phyloP scores from a whole-genome alignment of 1,284 basidiomycete genomes.

The Hymenochaete sp. region DNA sequence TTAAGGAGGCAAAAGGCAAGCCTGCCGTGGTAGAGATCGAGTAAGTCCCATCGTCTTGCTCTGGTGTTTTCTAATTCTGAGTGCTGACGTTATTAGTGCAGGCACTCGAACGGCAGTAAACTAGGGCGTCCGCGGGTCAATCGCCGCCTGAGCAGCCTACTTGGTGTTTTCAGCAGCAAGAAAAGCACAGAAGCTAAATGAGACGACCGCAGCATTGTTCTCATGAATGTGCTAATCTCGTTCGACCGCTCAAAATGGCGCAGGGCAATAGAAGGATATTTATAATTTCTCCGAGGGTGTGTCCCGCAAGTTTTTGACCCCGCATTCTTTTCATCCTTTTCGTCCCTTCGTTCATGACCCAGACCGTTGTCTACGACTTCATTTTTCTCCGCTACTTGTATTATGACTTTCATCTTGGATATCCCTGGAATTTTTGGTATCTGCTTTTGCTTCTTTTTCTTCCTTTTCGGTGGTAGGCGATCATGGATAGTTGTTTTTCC shows the following conservation, averaged over 20 bases:
- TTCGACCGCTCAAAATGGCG: background rate
- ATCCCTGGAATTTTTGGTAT: no score
- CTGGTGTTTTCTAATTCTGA: background rate
- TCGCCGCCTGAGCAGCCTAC: slow-evolving; percentile 13
- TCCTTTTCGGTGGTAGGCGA: no score
- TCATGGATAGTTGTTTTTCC: no score
- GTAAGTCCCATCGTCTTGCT: slow-evolving; percentile 1
- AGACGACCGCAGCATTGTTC: background rate
- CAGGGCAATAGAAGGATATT: background rate
- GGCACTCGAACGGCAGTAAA: background rate
- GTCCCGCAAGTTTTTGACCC: background rate
- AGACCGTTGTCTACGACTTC: slow-evolving; percentile 5
- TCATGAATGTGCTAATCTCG: background rate
- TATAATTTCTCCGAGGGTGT: background rate
- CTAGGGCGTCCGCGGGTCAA: slow-evolving; percentile 6
- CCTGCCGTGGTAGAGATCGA: slow-evolving; percentile 7
- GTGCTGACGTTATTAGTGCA: background rate
- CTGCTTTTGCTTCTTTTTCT: no score
- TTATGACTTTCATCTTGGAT: no score
- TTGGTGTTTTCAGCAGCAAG: slow-evolving; percentile 10
- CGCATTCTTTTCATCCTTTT: background rate
- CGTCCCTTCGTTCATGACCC: no score
- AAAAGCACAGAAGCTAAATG: slow-evolving; percentile 6
- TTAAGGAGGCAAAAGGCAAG: slow-evolving; percentile 8
- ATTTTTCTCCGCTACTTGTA: slow-evolving; percentile 6